Base-by-base conservation (phyloP, 169 alveolate species). In the Cryptosporidium bovis region DNA sequence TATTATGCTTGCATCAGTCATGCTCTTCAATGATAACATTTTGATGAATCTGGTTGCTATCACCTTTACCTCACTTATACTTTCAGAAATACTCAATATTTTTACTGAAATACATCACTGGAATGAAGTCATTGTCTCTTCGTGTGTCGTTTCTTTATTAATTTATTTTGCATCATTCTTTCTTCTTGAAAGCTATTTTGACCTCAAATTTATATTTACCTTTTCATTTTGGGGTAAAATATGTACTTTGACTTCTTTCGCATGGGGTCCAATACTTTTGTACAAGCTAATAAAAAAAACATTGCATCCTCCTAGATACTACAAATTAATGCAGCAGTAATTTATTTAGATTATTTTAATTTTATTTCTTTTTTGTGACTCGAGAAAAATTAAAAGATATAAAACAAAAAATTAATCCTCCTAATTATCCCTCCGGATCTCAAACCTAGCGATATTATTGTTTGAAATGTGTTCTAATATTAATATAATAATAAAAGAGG, bases 61-160 rank as follows among this genome's bases (percentile, higher is more conserved):
- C 34, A 95, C 99, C n/a, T 98, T 98, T 93, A 94, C 99, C 12
- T 94, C 99, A 3, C 94, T 98, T 58, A 96, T 98, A 50, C 90
- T 96, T 40, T 93, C 97, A 65, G 99, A 98, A 90, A 92, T 97
- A 33, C 93, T 97, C 56, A 97, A 97, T 85, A 97, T 97, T 44
- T 95, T 94, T 83, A 89, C 98, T 27, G 99, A 96, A 92, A 95
- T 97, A 29, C 95, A 96, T 90, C 95, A 95, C 18, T 95, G 95
- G 93, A 93, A 90, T 85, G 82, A 71, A 67, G 87, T 83, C 40
- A 93, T 93, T 15, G 58, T 82, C n/a, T 64, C 90, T 1, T 48
- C 77, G 29, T 83, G 51, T 27, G 12, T 40, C 2, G 2, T 29
- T 18, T 50, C 83, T 27, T 51, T 69, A 64, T 12, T 58, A n/a